Conservation (phyloP, 2,329 filamentous ascomycete genomes). For the Sarocladiaceae sp. region DNA sequence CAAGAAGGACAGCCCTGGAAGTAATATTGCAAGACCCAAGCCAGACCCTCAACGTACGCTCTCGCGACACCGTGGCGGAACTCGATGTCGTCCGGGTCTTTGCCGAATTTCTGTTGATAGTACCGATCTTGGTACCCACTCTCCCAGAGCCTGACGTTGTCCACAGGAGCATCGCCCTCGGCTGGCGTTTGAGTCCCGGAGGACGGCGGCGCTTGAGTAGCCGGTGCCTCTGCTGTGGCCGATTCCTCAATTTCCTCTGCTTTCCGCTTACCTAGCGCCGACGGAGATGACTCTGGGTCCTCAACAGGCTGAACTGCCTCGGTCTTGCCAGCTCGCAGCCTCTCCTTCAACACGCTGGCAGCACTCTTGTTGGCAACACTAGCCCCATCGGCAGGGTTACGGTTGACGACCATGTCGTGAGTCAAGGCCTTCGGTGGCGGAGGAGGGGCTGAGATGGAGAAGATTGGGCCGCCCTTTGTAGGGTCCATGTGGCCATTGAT, state of each 20-base stretch:
- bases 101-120: conserved; percentile 93
- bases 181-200: conserved; percentile 37
- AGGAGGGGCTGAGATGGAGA: conserved; percentile 40
- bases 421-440: conserved; percentile 57
- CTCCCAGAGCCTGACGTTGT: conserved; percentile 89
- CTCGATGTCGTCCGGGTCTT: conserved; percentile 69
- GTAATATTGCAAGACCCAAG: conserved; percentile 95
- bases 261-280: conserved; percentile 69
- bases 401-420: conserved; percentile 82
- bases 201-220: conserved; percentile 48
- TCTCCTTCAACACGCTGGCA: conserved; percentile 78
- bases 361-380: conserved; percentile 91
- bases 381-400: conserved; percentile 54
- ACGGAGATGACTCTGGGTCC: conserved; percentile 31
- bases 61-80: conserved; percentile 86
- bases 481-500: conserved; percentile 29
- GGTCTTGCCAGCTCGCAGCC: conserved; percentile 49
- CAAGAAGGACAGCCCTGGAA: conserved; percentile 97
- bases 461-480: conserved; percentile 24
- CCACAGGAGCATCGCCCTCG: conserved; percentile 57
- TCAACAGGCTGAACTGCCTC: conserved; percentile 14
- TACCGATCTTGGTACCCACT: conserved; percentile 92
- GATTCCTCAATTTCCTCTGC: conserved; percentile 61
- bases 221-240: conserved; percentile 43
- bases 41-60: conserved; percentile 89